Evolutionary conservation across 345 rosid species (phyloP).

Genomic region (Bretschneidera sinensis): DNA sequence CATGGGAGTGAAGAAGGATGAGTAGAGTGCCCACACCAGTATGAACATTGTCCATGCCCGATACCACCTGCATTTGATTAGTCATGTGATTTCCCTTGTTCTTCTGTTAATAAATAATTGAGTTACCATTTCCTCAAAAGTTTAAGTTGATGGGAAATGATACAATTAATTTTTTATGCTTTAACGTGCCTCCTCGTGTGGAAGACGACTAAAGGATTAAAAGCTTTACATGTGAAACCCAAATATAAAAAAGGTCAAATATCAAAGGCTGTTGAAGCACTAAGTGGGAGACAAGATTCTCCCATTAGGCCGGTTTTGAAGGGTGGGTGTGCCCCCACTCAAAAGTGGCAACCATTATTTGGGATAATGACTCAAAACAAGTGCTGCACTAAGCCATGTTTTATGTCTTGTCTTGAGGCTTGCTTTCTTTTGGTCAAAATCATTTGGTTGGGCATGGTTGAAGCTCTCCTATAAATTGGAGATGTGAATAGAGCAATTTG

Average conservation of each 20-base stretch:
- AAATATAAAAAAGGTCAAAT: not conserved
- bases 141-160: not conserved
- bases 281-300: too few species aligned
- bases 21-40: conserved; percentile 76
- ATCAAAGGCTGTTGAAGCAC: too few species aligned
- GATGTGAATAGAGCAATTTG: too few species aligned
- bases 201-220: not conserved
- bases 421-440: too few species aligned
- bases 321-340: too few species aligned
- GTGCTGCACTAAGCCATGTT: too few species aligned
- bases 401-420: too few species aligned
- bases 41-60: conserved; percentile 62
- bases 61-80: conserved; percentile 57
- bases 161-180: conserved; percentile 5
- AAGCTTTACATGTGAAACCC: conserved; percentile 2
- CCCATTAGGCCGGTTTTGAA: too few species aligned
- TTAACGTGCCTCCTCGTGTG: not conserved
- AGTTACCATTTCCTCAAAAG: not conserved
- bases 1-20: conserved; percentile 81
- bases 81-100: not conserved
- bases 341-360: too few species aligned
- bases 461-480: too few species aligned
- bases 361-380: too few species aligned
- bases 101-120: conserved; percentile 8
- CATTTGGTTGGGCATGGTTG: too few species aligned